These are phyloP conservation scores for Lipomyces japonicus DNA, from an alignment of 805 yeast species.

Conservation along the genomic window DNA sequence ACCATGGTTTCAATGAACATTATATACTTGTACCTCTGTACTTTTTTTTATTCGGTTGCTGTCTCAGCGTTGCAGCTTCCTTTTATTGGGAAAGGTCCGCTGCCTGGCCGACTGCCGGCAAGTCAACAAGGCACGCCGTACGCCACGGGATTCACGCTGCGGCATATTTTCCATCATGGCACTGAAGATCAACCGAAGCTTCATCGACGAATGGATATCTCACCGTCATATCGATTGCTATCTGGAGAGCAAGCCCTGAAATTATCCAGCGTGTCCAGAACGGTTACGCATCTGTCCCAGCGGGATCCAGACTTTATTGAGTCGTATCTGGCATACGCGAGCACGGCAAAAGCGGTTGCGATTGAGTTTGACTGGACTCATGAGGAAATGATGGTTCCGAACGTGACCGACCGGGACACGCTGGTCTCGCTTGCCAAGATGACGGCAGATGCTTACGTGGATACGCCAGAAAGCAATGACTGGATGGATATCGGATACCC, in stretches of 20 bases:
- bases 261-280: conserved; percentile 10
- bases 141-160: conserved; percentile 23
- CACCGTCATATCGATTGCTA: conserved; percentile 9
- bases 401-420: conserved; percentile 71
- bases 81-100: conserved; percentile 11
- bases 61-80: conserved; percentile 20
- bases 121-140: too few relatives aligned
- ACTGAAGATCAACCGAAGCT: conserved; percentile 16
- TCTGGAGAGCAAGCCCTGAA: conserved; percentile 3
- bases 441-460: conserved; percentile 89
- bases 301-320: conserved; percentile 62
- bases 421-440: conserved; percentile 72
- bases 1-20: neutral
- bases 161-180: conserved; percentile 28
- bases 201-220: conserved; percentile 22
- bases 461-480: conserved; percentile 70
- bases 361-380: conserved; percentile 26
- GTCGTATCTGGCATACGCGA: conserved; percentile 57
- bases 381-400: conserved; percentile 50
- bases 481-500: conserved; percentile 67
- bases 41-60: neutral
- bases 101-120: too few relatives aligned
- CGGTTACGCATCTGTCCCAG: conserved; percentile 40
- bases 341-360: conserved; percentile 4
- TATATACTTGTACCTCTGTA: neutral